These are phyloP conservation scores for Fraxinus greggii DNA, from an alignment of 305 asterid species.

Conservation along the genomic window DNA sequence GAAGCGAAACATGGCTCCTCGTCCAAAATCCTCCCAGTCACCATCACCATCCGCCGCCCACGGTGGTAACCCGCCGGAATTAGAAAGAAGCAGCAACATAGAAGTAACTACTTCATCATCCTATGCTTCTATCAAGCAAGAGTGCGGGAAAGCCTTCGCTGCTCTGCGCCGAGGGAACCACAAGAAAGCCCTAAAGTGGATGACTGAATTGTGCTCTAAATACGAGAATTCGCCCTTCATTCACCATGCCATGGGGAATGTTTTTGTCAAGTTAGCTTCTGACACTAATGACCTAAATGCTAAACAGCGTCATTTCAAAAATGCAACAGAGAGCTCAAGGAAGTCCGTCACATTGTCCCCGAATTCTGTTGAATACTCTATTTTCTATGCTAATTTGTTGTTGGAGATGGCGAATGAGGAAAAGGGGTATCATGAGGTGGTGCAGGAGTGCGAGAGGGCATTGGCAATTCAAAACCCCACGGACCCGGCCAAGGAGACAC, in stretches of 20 bases:
- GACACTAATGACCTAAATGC: conserved; percentile 62
- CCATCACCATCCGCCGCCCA: conserved; percentile 14
- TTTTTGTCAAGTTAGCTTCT: conserved; percentile 65
- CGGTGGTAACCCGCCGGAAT: conserved; percentile 28
- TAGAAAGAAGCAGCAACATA: conserved; percentile 19
- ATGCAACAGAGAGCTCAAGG: conserved; percentile 74
- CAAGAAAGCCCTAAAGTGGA: conserved; percentile 67
- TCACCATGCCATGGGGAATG: conserved; percentile 74
- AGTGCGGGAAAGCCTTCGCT: conserved; percentile 71
- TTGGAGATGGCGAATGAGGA: conserved; percentile 71
- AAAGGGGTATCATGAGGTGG: conserved; percentile 74
- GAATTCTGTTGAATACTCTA: conserved; percentile 70
- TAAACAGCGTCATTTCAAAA: conserved; percentile 66
- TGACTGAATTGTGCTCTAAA: conserved; percentile 74
- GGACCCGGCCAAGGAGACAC: conserved; percentile 85
- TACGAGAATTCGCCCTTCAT: conserved; percentile 58
- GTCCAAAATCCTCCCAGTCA: conserved; percentile 51
- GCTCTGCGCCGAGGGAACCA: conserved; percentile 72
- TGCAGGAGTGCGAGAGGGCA: conserved; percentile 81
- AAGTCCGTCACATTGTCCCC: conserved; percentile 62
- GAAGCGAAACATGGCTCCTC: conserved; percentile 69
- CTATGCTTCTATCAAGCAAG: conserved; percentile 46
- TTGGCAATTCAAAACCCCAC: conserved; percentile 75
- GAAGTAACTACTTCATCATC: conserved; percentile 35
- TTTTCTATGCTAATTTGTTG: conserved; percentile 76